These are phyloP conservation scores for Phycomyces blakesleeanus DNA, from an alignment of 192 early-diverging fungal species.

Conservation along the genomic window DNA sequence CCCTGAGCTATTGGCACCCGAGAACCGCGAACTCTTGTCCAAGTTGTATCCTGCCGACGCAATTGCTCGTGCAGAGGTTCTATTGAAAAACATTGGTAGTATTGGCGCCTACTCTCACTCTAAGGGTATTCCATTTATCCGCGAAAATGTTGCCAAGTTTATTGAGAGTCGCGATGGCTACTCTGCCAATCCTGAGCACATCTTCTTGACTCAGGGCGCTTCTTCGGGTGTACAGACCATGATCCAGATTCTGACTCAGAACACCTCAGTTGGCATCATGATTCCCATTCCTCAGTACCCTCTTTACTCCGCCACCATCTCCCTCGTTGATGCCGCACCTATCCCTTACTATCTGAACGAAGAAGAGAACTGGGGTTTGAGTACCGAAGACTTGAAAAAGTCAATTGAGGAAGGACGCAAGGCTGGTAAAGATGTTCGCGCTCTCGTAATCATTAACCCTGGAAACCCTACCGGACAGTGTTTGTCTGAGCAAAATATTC, in stretches of 20 bases:
- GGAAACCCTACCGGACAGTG: slow-evolving; percentile 98
- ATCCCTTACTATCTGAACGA: slow-evolving; percentile 95
- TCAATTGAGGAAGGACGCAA: slow-evolving; percentile 61
- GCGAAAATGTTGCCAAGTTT: slow-evolving; percentile 86
- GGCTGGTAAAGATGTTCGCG: slow-evolving; percentile 83
- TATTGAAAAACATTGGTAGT: slow-evolving; percentile 68
- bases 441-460: slow-evolving; percentile 95
- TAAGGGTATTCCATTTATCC: slow-evolving; percentile 80
- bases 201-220: slow-evolving; percentile 92
- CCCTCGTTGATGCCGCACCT: slow-evolving; percentile 77
- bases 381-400: slow-evolving; percentile 58
- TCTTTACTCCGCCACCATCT: slow-evolving; percentile 90
- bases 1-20: slow-evolving; percentile 68
- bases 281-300: slow-evolving; percentile 99
- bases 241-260: slow-evolving; percentile 79
- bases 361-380: slow-evolving; percentile 76
- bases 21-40: slow-evolving; percentile 47
- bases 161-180: slow-evolving; percentile 89
- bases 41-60: slow-evolving; percentile 83
- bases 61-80: slow-evolving; percentile 74
- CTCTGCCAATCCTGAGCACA: slow-evolving; percentile 75
- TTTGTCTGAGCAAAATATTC: slow-evolving; percentile 78
- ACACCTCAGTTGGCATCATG: slow-evolving; percentile 88
- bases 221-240: slow-evolving; percentile 91
- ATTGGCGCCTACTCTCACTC: slow-evolving; percentile 94